Evolutionary conservation across 192 early-diverging fungal species (phyloP).

Genomic region (Coemansia sp.): DNA sequence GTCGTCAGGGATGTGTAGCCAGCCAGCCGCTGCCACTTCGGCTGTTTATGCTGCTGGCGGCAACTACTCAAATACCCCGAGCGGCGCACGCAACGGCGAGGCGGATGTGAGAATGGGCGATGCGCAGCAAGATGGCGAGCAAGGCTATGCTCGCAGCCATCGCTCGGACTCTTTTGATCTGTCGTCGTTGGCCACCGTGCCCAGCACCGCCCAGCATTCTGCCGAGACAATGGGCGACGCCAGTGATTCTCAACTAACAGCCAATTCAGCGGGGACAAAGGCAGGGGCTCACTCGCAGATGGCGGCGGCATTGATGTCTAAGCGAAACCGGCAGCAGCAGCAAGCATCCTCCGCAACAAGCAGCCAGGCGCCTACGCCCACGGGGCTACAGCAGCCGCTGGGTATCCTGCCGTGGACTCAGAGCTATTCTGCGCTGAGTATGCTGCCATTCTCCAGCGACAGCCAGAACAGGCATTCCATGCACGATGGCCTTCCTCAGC

Average conservation of each 20-base stretch:
- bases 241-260: background rate
- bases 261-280: constrained; percentile 1
- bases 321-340: constrained; percentile 11
- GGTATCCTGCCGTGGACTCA: constrained; percentile 19
- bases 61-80: too few species aligned
- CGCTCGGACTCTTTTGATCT: constrained; percentile 39
- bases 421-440: constrained; percentile 14
- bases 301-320: constrained; percentile 31
- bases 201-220: background rate
- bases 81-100: background rate
- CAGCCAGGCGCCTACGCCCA: background rate
- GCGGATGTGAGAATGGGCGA: constrained; percentile 27
- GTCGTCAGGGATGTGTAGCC: too few species aligned
- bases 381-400: background rate
- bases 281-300: constrained; percentile 40
- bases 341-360: constrained; percentile 11
- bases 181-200: constrained; percentile 39
- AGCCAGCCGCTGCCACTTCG: background rate
- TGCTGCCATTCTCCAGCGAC: constrained; percentile 5
- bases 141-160: constrained; percentile 14
- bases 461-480: constrained; percentile 4
- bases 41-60: background rate
- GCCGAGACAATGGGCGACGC: background rate
- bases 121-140: background rate
- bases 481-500: constrained; percentile 2